These are phyloP conservation scores for Phytopythium helicoides DNA, from an alignment of 352 stramenopile species.

Conservation along the genomic window DNA sequence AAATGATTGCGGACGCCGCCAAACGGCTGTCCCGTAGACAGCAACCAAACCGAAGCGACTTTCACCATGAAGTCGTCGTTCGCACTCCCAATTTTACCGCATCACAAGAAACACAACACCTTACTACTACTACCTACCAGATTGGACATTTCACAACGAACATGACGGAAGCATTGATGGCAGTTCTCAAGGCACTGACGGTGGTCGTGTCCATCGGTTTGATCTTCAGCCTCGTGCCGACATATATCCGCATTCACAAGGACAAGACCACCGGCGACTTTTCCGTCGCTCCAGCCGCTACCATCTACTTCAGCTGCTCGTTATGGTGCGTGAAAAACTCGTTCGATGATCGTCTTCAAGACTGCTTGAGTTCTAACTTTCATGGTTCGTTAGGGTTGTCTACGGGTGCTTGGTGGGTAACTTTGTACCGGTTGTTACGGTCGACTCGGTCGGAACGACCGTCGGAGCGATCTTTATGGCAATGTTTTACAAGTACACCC, in stretches of 20 bases:
- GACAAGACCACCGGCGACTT: conserved; percentile 8
- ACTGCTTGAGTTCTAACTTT: too few species aligned
- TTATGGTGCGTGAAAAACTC: conserved; percentile 21
- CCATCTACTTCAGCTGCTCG: conserved; percentile 17
- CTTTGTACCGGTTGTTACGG: conserved; percentile 34
- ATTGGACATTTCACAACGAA: background rate
- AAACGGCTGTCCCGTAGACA: too few species aligned
- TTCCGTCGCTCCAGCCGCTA: conserved; percentile 13
- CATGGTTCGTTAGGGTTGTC: conserved; percentile 15
- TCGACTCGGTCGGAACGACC: conserved; percentile 15
- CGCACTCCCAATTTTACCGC: background rate
- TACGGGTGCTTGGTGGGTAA: conserved; percentile 27
- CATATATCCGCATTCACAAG: conserved; percentile 14
- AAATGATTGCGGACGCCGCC: too few species aligned
- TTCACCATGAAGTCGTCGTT: too few species aligned
- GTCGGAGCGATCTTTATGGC: conserved; percentile 21
- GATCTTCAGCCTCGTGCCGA: conserved; percentile 15
- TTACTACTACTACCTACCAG: too few species aligned
- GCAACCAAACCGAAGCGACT: too few species aligned
- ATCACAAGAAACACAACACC: background rate
- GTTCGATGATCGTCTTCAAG: too few species aligned
- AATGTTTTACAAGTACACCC: conserved; percentile 20
- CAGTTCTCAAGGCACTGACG: conserved; percentile 18
- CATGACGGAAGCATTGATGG: conserved; percentile 4
- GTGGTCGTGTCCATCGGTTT: conserved; percentile 15